Evolutionary conservation across 805 yeast genomes (phyloP), one percentile per base, ranked within the genome.

Genomic region (Cyberlindnera mississippiensis): DNA sequence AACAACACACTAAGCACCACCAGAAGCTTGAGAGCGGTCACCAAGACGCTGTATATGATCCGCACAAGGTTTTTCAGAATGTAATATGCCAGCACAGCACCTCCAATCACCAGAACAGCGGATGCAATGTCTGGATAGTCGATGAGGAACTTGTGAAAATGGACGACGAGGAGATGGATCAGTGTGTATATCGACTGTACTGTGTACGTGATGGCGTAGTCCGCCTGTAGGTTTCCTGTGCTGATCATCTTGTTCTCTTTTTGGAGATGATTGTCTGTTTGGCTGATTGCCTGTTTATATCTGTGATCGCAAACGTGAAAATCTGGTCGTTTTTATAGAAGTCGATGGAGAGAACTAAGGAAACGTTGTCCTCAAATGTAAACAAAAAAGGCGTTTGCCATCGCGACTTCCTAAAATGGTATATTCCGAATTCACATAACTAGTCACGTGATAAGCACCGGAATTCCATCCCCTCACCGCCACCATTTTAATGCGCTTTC

Each of bases 81-180:
- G 33, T 59, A 59, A 50, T 61, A 57, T 1, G 53, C 33, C 8
- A 60, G 22, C 19, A 57, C 50, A 1, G 59, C 41, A 6, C 58
- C 49, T 6, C 57, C 11, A 1, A 53, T 15, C 2, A 55, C 32
- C 2, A 55, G 36, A 4, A 60, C 24, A 4, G 47, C 34, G 11
- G 56, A 38, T 14, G 67, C 60, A 1, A 57, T 31, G 2, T 54
- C 56, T 13, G 71, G 71, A 35, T 67, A 59, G 6, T 51, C 43
- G 2, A 52, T 36, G 39, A 66, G 49, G 33, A 64, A 52, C 10
- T 44, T 13, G 19, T 40, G n/a, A 16, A 44, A 39, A 14, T 33
- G 35, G 6, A 11, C 4, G 12, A 38, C 15, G 11, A 29, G 8
- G 13, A 15, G 14, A 11, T 33, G 33, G 14, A 36, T 11, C 12